Base-by-base conservation (phyloP, 2,329 filamentous ascomycete species). In the Fusarium abutilonis region DNA sequence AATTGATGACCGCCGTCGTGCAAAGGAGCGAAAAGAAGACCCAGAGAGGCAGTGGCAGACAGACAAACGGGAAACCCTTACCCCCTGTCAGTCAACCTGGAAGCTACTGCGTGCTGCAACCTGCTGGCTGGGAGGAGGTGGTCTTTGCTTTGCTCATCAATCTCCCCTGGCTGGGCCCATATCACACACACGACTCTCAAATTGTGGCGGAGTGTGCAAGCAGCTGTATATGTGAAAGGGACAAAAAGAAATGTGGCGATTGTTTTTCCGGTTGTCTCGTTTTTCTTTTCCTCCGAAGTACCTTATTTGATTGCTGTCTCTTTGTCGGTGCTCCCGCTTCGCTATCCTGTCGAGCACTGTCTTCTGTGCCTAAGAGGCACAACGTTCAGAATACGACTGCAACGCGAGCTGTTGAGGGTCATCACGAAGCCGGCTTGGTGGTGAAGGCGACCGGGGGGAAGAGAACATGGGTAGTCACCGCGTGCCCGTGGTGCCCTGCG, bases 191-290 rank as follows among this genome's bases (percentile, higher is more conserved):
- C 38, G 32, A 60, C 31, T 53, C 51, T 51, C 39, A 63, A 64
- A 63, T 64, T 68, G 65, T 71, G 71, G 68, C 70, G 71, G 69
- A 68, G 66, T 60, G 50, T 56, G 36, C 48, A 52, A 34, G 39
- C 21, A 54, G 42, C 40, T 42, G 21, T n/a, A 29, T n/a, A 28
- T 28, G 29, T 9, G 31, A 43, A 38, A 51, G 32, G 38, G 17
- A 38, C 9, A 14, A 28, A 48, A 31, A 38, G 21, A 46, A 57
- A 56, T 42, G 58, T 61, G 60, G 66, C 63, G 42, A 66, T 64
- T 59, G 50, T 19, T 41, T 50, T 46, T 43, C 31, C 32, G 46
- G 48, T 32, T 56, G 49, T 52, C 51, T 52, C 51, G 48, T 43
- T 15, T 39, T 36, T 51, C 35, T 50, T 46, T 48, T 48, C 50